Base-by-base conservation (phyloP, 2,329 filamentous ascomycete genomes). In the Exophiala bonariae region DNA sequence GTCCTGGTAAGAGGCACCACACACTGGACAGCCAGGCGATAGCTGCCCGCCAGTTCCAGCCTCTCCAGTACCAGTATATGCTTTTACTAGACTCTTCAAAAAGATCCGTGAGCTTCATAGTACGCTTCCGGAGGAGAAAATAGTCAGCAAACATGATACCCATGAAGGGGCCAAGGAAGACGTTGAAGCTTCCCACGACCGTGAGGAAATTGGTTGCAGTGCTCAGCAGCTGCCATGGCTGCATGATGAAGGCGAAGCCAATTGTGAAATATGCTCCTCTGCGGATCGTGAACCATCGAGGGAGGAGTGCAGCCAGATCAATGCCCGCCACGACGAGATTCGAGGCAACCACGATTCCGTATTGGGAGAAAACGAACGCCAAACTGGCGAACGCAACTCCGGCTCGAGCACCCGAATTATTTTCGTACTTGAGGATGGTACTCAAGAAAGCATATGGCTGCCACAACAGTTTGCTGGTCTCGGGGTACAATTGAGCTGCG, bases 151-250 rank as follows among this genome's bases (percentile, higher is more conserved):
- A 60, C 53, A 73, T 64, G 8, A 76, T 65, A 2, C 72, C 73
- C 10, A 61, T 60, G 37, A 86, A 81, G 0, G 82, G 82, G 0
- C 79, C 82, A 0, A 86, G 69, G 64, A 87, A 86, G 31, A 86
- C 73, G 1, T 78, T 75, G 60, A 84, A 82, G 0, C 81, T 82
- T 32, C 76, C 73, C 77, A 88, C 83, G 63, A 87, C 87, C 26
- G 77, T 75, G 2, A 85, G 65, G 55, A 86, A 80, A 1, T 75
- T 80, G 2, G 65, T 61, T 1, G 82, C 82, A 0, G 76, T 80
- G 23, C 63, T 70, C 9, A 85, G 67, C 48, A 86, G 84, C 65
- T 83, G 83, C 82, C 82, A 85, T 1, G 81, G 81, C 45, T 72
- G 71, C 37, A 74, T 63, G 1, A 82, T 79, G 20, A 84, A 69